Evolutionary conservation across 2,329 filamentous ascomycete genomes (phyloP).

Genomic region (Cladosporium austrohemisphaericum): DNA sequence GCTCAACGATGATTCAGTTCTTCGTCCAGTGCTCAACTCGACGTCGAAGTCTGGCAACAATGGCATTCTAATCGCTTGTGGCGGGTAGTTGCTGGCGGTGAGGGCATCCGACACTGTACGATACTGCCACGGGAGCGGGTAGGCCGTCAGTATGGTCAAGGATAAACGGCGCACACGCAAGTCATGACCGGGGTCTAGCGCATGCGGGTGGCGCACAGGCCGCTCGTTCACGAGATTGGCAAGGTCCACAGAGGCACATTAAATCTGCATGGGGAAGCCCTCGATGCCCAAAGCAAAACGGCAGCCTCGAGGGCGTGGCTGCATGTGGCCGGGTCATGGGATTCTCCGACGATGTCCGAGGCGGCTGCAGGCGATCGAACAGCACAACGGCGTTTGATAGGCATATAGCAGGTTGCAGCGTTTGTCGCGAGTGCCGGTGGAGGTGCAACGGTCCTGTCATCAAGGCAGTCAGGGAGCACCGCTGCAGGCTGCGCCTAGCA

Average conservation of each 20-base stretch:
- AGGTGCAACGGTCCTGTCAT: background rate
- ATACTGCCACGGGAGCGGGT: constrained; percentile 5
- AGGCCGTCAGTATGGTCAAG: constrained; percentile 7
- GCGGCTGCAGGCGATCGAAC: too few species aligned
- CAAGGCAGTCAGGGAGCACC: constrained; percentile 6
- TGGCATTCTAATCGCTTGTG: constrained; percentile 6
- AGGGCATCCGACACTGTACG: background rate
- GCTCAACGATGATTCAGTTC: too few species aligned
- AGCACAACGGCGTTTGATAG: too few species aligned
- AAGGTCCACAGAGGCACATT: background rate
- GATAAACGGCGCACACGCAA: constrained; percentile 9
- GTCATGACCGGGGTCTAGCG: constrained; percentile 14
- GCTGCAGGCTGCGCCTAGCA: background rate
- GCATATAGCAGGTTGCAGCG: too few species aligned
- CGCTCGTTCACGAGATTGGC: constrained; percentile 12
- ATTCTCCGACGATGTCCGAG: too few species aligned
- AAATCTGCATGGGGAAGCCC: constrained; percentile 4
- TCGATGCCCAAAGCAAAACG: too few species aligned
- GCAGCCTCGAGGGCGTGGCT: too few species aligned
- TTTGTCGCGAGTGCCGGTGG: too few species aligned
- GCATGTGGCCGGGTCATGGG: too few species aligned
- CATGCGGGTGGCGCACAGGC: constrained; percentile 10
- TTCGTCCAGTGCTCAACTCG: background rate
- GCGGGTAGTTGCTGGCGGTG: constrained; percentile 10
- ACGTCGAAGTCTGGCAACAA: constrained; percentile 7